Base-by-base conservation (phyloP, 352 stramenopile genomes). In the Elongisporangium undulatum region DNA sequence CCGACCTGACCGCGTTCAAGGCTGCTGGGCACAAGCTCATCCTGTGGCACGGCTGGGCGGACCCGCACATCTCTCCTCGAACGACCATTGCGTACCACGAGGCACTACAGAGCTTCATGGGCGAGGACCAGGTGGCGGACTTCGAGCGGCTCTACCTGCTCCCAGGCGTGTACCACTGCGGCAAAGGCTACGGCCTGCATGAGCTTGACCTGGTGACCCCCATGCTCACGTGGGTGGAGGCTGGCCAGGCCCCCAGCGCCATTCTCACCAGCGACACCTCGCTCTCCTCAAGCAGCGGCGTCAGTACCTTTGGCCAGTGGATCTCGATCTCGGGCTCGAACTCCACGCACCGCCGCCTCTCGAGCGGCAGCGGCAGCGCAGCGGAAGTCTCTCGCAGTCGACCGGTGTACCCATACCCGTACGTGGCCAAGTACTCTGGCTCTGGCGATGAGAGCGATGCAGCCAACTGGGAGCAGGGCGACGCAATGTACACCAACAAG, bases 71-170 rank as follows among this genome's bases (percentile, higher is more conserved):
- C 52, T 77, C 73, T n/a, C 64, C 73, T 7, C 73, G 67, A 53
- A 75, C 69, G 29, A 82, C 67, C 0, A 82, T 81, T 51, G 66
- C 68, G 8, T 77, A 70, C 50, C 68, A 82, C 55, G 73, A 82
- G 66, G 66, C 64, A 19, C 54, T 79, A 8, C 51, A 74, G 56
- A 52, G 50, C 19, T 48, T 64, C 20, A 77, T 82, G 73, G 70
- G 73, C 15, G 56, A 63, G 22, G 24, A 62, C 3, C 59, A 45
- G 1, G 56, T 78, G 23, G 59, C 68, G 12, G 61, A 75, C n/a
- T 79, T 82, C 20, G 69, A 79, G 39, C 70, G 70, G 34, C 29
- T 82, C 49, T 82, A 82, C 51, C 62, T 82, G 24, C 64, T 82
- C 34, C 70, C 73, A 26, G 70, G 70, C 2, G 73, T 82, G n/a